Base-by-base conservation (phyloP, 116 monocot genomes). In the Cymodocea nodosa region DNA sequence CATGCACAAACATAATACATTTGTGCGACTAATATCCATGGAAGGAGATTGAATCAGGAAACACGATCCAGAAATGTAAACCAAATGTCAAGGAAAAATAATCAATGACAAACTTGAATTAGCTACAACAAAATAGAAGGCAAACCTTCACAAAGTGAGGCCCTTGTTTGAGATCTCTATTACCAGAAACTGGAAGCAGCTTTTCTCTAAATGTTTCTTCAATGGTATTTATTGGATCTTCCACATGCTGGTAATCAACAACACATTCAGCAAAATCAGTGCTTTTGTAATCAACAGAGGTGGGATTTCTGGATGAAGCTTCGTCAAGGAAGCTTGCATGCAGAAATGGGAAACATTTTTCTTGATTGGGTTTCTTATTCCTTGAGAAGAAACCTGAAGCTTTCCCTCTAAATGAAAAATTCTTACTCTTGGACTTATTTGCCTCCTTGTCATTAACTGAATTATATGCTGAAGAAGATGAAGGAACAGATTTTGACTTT, bases 401-500 rank as follows among this genome's bases (percentile, higher is more conserved):
- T 76, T 83, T 85, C 52, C 72, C 85, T 62, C 70, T 85, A 23
- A 85, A 67, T 52, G 75, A 78, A 56, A 66, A 71, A 35, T 78
- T 84, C 10, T 60, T 66, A 75, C 58, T 69, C 69, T 78, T 75
- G 23, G 77, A 12, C 35, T 84, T 89, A 40, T 68, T 44, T 15
- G 62, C 24, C 35, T 69, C 80, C 62, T 75, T 83, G 39, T 69
- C 11, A 57, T 6, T 54, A 40, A 30, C 48, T 24, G 80, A 52
- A 67, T 75, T 65, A 58, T 52, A 85, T 63, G 68, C 52, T 56
- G 81, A 77, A 53, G 84, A 83, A 9, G 80, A 79, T 36, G 75
- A 66, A 20, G 94, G 87, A 35, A 87, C 72, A 44, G 90, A 89
- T 72, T 75, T 82, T 44, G 94, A 94, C 74, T 82, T 84, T 37